Conservation (phyloP, 257 asterid species). For the Anisodus tanguticus region DNA sequence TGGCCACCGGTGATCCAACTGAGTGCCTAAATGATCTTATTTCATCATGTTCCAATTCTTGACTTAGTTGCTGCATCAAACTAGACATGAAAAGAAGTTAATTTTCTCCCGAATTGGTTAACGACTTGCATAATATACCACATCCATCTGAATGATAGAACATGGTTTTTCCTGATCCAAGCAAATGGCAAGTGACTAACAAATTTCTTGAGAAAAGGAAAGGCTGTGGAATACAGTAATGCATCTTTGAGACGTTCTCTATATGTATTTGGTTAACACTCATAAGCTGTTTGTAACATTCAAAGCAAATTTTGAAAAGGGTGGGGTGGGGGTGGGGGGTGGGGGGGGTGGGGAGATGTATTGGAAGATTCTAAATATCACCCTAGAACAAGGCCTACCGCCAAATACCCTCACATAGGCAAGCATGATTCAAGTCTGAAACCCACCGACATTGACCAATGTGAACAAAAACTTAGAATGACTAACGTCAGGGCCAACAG, state of each 20-base stretch:
- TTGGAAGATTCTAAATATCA: not conserved
- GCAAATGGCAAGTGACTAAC: not conserved
- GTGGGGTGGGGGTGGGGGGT: too few relatives aligned
- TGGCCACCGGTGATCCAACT: conserved; percentile 83
- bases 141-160: not conserved
- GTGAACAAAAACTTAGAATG: not conserved
- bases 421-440: not conserved
- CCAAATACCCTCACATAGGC: not conserved
- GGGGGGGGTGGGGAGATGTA: too few relatives aligned
- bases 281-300: conserved; percentile 16
- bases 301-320: not conserved
- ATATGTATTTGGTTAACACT: not conserved
- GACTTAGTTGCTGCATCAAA: conserved; percentile 87
- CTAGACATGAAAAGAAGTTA: conserved; percentile 47
- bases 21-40: conserved; percentile 64
- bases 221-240: not conserved
- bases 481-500: not conserved
- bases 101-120: not conserved
- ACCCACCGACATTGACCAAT: not conserved
- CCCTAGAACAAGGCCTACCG: not conserved
- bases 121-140: not conserved
- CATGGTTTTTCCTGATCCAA: not conserved
- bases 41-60: conserved; percentile 86
- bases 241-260: not conserved
- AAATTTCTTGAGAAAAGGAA: not conserved